Percentiles rank a stretch among this genome's conserved stretches.
These are phyloP conservation scores for Musa balbisiana DNA, from an alignment of 202 grass and related monocot genomes.

Conservation along the genomic window DNA sequence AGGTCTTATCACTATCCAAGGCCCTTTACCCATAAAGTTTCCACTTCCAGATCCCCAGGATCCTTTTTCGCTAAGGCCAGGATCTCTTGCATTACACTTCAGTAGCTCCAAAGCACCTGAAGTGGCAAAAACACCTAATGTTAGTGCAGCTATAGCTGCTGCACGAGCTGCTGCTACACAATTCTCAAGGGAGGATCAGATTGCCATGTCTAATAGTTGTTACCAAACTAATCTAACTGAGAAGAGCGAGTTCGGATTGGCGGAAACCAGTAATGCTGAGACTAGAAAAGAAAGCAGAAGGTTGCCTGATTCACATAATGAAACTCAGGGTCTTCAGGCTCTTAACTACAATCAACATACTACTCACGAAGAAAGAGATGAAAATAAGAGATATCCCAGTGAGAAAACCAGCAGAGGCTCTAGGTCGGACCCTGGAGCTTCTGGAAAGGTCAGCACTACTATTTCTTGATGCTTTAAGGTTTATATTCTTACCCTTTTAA, in stretches of 20 bases:
- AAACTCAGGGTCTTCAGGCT: background rate
- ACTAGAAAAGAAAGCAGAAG: background rate
- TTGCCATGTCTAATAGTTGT: background rate
- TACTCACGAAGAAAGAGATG: background rate
- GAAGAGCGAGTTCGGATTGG: background rate
- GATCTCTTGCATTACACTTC: constrained; percentile 33
- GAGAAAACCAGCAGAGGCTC: background rate
- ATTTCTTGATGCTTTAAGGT: background rate
- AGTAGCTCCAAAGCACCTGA: constrained; percentile 23
- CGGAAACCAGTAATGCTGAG: background rate
- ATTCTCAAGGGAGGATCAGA: constrained; percentile 49
- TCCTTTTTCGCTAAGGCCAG: constrained; percentile 51
- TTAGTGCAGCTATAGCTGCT: constrained; percentile 59
- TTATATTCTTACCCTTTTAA: background rate
- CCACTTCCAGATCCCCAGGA: constrained; percentile 64
- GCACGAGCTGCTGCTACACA: constrained; percentile 63
- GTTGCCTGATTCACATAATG: background rate
- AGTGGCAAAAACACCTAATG: constrained; percentile 33
- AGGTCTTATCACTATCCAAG: constrained; percentile 52
- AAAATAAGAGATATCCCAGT: background rate
- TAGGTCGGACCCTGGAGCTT: constrained; percentile 11
- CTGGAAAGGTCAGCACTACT: constrained; percentile 26
- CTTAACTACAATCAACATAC: background rate
- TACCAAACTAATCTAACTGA: background rate
- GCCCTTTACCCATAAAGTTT: constrained; percentile 66